phyloP scores from a whole-genome alignment of 805 yeast genomes.

The Lachancea sp. region DNA sequence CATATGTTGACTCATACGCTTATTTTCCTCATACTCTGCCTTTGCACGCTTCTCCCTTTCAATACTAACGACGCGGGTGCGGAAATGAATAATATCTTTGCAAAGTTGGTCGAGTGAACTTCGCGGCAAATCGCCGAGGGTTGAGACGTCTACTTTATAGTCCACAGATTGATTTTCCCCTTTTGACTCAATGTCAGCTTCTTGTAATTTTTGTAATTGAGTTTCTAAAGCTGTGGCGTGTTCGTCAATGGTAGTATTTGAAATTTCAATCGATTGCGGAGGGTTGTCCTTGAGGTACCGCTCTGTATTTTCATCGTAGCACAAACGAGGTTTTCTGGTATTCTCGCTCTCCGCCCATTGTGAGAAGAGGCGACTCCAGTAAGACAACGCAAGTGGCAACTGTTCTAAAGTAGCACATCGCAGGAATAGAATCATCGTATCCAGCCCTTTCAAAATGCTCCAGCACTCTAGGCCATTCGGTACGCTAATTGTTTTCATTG shows the following conservation, averaged over 20 bases:
- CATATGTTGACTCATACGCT: conserved; percentile 23
- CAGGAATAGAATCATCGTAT: conserved; percentile 7
- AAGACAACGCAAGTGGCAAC: not conserved
- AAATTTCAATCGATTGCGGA: not conserved
- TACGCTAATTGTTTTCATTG: not conserved
- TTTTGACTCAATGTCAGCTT: not conserved
- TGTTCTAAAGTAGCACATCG: conserved; percentile 3
- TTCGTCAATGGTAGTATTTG: conserved; percentile 4
- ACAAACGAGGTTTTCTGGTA: conserved; percentile 7
- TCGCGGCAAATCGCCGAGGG: conserved; percentile 28
- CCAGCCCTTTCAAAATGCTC: conserved; percentile 9
- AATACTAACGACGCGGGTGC: conserved; percentile 47
- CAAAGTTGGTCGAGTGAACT: conserved; percentile 27
- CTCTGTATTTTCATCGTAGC: conserved; percentile 19
- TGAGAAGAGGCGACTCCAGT: not conserved
- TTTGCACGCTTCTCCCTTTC: conserved; percentile 46
- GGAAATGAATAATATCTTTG: conserved; percentile 47
- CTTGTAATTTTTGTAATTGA: conserved; percentile 3
- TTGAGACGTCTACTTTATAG: conserved; percentile 25
- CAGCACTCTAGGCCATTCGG: conserved; percentile 1
- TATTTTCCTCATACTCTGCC: conserved; percentile 32
- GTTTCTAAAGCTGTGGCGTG: not conserved
- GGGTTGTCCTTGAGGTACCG: conserved; percentile 14
- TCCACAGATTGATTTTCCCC: conserved; percentile 13
- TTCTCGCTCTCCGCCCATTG: conserved; percentile 3